phyloP scores from a whole-genome alignment of 2,329 filamentous ascomycete species.

The Fusarium compactum region DNA sequence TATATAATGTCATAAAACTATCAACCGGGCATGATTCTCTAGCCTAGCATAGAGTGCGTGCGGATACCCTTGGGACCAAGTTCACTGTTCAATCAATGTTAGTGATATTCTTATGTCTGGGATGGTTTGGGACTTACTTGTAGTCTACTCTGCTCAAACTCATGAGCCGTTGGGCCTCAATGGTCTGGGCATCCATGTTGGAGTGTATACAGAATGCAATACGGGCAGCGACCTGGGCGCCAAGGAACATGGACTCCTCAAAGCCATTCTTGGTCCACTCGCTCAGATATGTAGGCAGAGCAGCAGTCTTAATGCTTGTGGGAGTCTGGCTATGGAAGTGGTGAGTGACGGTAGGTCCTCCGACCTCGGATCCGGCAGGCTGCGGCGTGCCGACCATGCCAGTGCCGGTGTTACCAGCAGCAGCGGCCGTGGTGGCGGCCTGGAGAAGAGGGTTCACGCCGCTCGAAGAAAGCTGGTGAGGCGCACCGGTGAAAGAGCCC shows the following conservation, averaged over 20 bases:
- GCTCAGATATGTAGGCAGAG: constrained; percentile 84
- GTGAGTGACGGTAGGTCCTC: constrained; percentile 54
- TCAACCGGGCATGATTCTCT: constrained; percentile 22
- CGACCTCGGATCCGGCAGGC: constrained; percentile 55
- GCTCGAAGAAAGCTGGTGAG: constrained; percentile 66
- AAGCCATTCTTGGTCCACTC: constrained; percentile 87
- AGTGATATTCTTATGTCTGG: constrained; percentile 12
- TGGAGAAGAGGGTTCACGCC: constrained; percentile 91
- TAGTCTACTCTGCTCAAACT: constrained; percentile 70
- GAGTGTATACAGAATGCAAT: constrained; percentile 69
- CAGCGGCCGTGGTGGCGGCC: constrained; percentile 82
- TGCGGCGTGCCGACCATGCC: constrained; percentile 54
- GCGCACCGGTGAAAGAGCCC: constrained; percentile 65
- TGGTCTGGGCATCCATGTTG: constrained; percentile 64
- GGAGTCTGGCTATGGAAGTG: constrained; percentile 79
- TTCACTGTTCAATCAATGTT: constrained; percentile 56
- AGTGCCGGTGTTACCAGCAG: constrained; percentile 61
- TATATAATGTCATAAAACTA: constrained; percentile 32
- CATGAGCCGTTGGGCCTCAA: constrained; percentile 67
- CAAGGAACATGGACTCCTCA: constrained; percentile 89
- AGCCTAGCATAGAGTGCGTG: constrained; percentile 66
- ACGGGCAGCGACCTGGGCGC: constrained; percentile 83
- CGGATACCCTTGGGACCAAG: constrained; percentile 67
- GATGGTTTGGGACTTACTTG: constrained; percentile 61
- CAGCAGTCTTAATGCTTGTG: constrained; percentile 82